Conservation (phyloP, 257 asterid genomes). For the Solanum corneliomulleri region DNA sequence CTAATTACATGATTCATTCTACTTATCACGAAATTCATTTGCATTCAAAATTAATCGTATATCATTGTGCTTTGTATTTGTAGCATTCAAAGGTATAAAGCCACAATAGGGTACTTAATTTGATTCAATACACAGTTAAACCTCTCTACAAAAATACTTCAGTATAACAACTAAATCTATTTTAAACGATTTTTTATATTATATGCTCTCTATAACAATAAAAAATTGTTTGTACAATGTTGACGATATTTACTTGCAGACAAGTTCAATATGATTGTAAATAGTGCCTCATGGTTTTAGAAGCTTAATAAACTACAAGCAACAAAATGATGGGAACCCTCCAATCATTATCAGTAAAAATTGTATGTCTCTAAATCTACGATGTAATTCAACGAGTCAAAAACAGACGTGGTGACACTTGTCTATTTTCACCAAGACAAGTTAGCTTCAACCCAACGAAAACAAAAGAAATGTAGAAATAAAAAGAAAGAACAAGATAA, state of each 20-base stretch:
- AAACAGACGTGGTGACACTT: too few species aligned
- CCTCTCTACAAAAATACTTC: background rate
- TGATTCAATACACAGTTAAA: background rate
- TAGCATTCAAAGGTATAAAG: conserved; percentile 24
- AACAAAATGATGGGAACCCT: conserved; percentile 58
- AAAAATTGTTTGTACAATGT: too few species aligned
- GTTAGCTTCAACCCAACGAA: too few species aligned
- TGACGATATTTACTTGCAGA: conserved; percentile 19
- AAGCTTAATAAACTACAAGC: conserved; percentile 68
- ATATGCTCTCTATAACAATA: background rate
- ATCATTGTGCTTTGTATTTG: background rate
- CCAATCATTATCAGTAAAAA: conserved; percentile 65
- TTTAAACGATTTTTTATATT: background rate
- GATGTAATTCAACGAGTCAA: background rate
- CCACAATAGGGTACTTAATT: background rate
- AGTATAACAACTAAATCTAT: background rate
- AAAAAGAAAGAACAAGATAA: too few species aligned
- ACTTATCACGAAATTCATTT: background rate
- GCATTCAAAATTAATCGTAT: background rate
- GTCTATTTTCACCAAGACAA: too few species aligned
- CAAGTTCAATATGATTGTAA: conserved; percentile 9
- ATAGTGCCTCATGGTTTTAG: conserved; percentile 77
- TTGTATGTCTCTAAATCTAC: conserved; percentile 20
- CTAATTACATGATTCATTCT: background rate
- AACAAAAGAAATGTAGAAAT: too few species aligned